A percentile compares a stretch with the other conserved stretches of the same genome.
Evolutionary conservation across 345 rosid genomes (phyloP).

Genomic region (Kandelia obovata): DNA sequence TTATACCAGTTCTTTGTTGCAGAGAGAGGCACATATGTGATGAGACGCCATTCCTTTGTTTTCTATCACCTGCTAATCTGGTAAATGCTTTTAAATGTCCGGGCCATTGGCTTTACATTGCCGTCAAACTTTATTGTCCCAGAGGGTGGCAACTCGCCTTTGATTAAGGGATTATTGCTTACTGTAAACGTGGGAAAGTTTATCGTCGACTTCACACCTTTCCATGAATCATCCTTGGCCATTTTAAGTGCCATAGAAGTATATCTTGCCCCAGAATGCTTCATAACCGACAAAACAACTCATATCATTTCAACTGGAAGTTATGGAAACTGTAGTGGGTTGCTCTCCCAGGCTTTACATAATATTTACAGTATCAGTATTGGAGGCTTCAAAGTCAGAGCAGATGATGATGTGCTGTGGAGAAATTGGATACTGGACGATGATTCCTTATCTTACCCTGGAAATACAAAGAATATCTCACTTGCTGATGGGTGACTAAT

Average conservation of each 20-base stretch:
- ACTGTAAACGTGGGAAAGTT: neutral
- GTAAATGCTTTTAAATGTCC: slow-evolving; percentile 17
- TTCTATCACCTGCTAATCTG: slow-evolving; percentile 2
- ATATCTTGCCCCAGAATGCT: slow-evolving; percentile 32
- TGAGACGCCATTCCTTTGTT: slow-evolving; percentile 21
- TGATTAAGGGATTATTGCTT: slow-evolving; percentile 14
- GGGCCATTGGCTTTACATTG: slow-evolving; percentile 3
- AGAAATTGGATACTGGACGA: slow-evolving; percentile 45
- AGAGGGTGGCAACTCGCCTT: neutral
- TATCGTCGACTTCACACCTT: slow-evolving; percentile 33
- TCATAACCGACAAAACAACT: slow-evolving; percentile 11
- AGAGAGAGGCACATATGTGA: slow-evolving; percentile 9
- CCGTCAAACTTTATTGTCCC: slow-evolving; percentile 1
- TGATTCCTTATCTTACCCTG: slow-evolving; percentile 12
- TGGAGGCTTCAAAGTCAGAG: slow-evolving; percentile 34
- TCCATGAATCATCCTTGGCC: slow-evolving; percentile 35
- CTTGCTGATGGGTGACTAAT: neutral
- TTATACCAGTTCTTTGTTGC: slow-evolving; percentile 8
- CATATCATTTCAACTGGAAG: slow-evolving; percentile 1
- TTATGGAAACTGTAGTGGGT: neutral
- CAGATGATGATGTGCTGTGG: slow-evolving; percentile 29
- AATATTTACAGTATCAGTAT: slow-evolving; percentile 37
- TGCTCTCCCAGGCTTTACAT: slow-evolving; percentile 27
- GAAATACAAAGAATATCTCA: neutral
- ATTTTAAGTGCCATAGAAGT: slow-evolving; percentile 61